These are phyloP conservation scores for Oenanthe sinensis DNA, from an alignment of 129 eudicot species.

Conservation along the genomic window DNA sequence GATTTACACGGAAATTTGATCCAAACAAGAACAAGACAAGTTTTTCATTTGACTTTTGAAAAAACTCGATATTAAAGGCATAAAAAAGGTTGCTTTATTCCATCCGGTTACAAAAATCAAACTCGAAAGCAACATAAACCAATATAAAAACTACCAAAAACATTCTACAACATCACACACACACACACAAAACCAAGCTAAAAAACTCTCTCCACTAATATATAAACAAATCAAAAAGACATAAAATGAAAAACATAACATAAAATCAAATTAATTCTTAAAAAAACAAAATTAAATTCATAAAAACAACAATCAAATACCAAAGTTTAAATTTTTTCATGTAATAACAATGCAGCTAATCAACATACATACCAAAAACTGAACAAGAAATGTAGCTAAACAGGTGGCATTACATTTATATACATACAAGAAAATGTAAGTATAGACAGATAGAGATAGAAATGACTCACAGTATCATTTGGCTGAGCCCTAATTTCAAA, in stretches of 20 bases:
- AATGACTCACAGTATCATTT: slow-evolving; percentile 66
- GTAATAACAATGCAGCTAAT: neutral
- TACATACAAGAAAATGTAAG: neutral
- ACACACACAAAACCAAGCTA: neutral
- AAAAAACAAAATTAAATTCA: neutral
- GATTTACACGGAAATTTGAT: neutral
- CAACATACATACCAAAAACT: neutral
- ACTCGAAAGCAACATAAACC: neutral
- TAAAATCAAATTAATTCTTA: neutral
- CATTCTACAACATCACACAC: neutral
- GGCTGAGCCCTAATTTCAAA: slow-evolving; percentile 87
- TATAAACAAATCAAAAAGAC: neutral
- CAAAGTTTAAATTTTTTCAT: neutral
- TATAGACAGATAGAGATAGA: neutral
- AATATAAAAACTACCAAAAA: neutral
- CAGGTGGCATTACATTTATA: neutral
- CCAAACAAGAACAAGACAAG: neutral
- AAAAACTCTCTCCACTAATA: neutral
- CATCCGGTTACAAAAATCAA: neutral
- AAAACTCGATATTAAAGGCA: neutral
- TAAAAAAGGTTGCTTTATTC: neutral
- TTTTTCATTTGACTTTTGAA: neutral
- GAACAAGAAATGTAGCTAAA: neutral
- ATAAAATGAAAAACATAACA: neutral
- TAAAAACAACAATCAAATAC: neutral